Base-by-base conservation (phyloP, 345 rosid genomes). In the Euphorbia pulcherrima region DNA sequence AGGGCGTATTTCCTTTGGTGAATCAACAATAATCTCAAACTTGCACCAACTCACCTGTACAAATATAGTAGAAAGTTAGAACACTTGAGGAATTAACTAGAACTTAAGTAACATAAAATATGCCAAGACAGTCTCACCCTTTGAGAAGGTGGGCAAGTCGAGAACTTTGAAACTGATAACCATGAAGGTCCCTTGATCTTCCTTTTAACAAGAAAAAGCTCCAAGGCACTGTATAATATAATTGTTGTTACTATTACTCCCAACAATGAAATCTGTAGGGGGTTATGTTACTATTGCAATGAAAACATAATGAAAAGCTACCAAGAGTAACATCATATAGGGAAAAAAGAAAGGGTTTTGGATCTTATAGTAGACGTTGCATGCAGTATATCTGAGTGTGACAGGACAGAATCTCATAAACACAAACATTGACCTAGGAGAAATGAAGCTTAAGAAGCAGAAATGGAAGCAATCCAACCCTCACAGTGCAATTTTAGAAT, bases 31-130 rank as follows among this genome's bases (percentile, higher is more conserved):
- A 51, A 94, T 73, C 83, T 94, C 99, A 84, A 85, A 89, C 80
- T 85, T 91, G 88, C 99, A 94, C 99, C 96, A 91, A 83, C 99
- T 94, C 73, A 91, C 90, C 99, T 91, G 81, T 65, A 11, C 64
- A 79, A 70, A 68, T 60, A 71, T 41, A 75, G 65, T 29, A 50
- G 62, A 75, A 44, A 44, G 28, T 33, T 21, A 51, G 64, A 57
- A 63, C 28, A 60, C 47, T 50, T 44, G 67, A 58, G 59, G 58
- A 58, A 71, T 40, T 46, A 44, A 62, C 61, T 8, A 33, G 64
- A 28, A 60, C 67, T 26, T 75, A 2, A 55, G 67, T 74, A 62
- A 28, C 39, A 52, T 23, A 64, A 13, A 50, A 64, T 62, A 64
- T 28, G 28, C 46, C 50, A 59, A 70, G 16, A 68, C 71, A 74